A percentile compares a stretch with the other conserved stretches of the same genome.
Evolutionary conservation across 805 yeast genomes (phyloP).

Genomic region (Candida peoriensis): DNA sequence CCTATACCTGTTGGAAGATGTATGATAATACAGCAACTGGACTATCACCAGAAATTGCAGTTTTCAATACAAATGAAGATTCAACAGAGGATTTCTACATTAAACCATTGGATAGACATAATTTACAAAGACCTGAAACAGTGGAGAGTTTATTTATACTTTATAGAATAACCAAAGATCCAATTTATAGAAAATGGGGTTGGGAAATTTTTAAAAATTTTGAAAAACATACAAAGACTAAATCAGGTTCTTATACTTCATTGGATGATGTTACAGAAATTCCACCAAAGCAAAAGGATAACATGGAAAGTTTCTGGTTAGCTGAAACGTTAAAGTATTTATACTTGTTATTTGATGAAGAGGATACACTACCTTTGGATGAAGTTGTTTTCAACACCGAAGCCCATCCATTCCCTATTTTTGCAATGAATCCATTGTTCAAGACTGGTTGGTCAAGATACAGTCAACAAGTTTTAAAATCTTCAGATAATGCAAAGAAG

Average conservation of each 20-base stretch:
- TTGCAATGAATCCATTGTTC: constrained; percentile 46
- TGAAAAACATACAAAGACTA: constrained; percentile 49
- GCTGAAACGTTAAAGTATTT: constrained; percentile 90
- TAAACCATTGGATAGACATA: constrained; percentile 71
- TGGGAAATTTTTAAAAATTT: constrained; percentile 77
- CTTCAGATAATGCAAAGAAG: too few species aligned
- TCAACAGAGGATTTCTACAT: constrained; percentile 53
- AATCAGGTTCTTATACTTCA: constrained; percentile 52
- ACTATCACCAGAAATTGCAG: constrained; percentile 82
- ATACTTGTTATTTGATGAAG: constrained; percentile 67
- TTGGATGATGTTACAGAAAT: constrained; percentile 57
- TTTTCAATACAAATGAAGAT: constrained; percentile 58
- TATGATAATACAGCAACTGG: constrained; percentile 73
- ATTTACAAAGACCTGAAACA: constrained; percentile 90
- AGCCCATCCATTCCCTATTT: constrained; percentile 87
- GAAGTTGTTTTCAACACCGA: constrained; percentile 83
- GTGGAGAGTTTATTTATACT: constrained; percentile 82
- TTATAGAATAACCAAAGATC: constrained; percentile 75
- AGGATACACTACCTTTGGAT: constrained; percentile 57
- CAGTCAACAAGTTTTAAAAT: too few species aligned
- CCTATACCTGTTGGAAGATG: constrained; percentile 80
- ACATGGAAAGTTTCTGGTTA: constrained; percentile 89
- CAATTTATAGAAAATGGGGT: constrained; percentile 84
- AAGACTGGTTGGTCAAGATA: constrained; percentile 58
- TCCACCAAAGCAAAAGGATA: constrained; percentile 56